Percentiles rank a stretch among this genome's conserved stretches.
phyloP scores from a whole-genome alignment of 164 flowering plant species.

The Sextonia rubra region DNA sequence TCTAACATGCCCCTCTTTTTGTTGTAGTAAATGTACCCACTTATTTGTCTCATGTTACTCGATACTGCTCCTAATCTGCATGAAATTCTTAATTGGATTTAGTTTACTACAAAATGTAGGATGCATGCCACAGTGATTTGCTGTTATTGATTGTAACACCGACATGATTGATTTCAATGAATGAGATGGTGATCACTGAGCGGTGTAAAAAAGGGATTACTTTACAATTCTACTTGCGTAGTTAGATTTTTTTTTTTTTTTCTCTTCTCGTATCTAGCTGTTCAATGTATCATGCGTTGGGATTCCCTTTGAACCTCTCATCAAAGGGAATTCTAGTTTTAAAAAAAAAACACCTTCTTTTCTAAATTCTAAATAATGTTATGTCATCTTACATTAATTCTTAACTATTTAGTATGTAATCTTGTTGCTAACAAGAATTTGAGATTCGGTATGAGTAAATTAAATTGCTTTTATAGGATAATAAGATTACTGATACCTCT shows the following conservation, averaged over 20 bases:
- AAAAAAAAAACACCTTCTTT: neutral
- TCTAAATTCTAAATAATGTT: neutral
- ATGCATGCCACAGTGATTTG: neutral
- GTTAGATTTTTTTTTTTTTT: too few relatives aligned
- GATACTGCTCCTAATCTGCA: neutral
- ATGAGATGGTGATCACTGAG: neutral
- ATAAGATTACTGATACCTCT: constrained; percentile 59
- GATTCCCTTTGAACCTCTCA: neutral
- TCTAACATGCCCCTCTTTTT: neutral
- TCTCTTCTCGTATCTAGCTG: neutral
- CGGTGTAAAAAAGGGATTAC: neutral
- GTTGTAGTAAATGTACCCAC: too few relatives aligned
- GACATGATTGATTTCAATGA: neutral
- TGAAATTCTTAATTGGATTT: neutral
- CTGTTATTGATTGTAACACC: neutral
- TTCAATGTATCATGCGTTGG: neutral
- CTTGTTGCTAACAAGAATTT: neutral
- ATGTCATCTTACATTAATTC: neutral
- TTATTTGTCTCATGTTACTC: neutral
- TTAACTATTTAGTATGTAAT: neutral
- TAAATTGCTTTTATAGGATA: constrained; percentile 30
- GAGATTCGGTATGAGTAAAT: neutral
- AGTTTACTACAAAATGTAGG: neutral
- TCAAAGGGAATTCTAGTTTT: neutral
- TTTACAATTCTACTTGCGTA: neutral